phyloP scores from a whole-genome alignment of 352 stramenopile genomes.

The Pythium apleroticum region DNA sequence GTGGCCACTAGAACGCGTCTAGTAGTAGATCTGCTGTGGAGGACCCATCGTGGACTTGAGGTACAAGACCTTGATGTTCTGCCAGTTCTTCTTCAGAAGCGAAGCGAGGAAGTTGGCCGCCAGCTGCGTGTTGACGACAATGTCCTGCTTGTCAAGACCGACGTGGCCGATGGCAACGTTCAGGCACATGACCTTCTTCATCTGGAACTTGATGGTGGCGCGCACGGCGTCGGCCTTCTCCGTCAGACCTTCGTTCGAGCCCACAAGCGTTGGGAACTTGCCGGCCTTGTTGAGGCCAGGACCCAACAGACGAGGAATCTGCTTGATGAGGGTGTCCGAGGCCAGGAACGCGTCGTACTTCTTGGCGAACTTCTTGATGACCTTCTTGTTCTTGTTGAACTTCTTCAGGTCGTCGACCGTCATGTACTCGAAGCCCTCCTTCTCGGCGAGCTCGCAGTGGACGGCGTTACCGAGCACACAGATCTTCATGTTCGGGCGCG shows the following conservation, averaged over 20 bases:
- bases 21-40: slow-evolving; percentile 99
- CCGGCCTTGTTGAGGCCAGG: slow-evolving; percentile 98
- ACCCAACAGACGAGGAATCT: slow-evolving; percentile 99
- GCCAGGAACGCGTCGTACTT: slow-evolving; percentile 99
- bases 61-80: slow-evolving; percentile 99
- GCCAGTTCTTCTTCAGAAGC: slow-evolving; percentile 99
- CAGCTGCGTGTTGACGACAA: slow-evolving; percentile 98
- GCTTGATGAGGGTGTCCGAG: slow-evolving; percentile 99
- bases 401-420: slow-evolving; percentile 99
- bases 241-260: slow-evolving; percentile 93
- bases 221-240: slow-evolving; percentile 98
- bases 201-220: slow-evolving; percentile 99
- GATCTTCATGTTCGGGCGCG: slow-evolving; percentile 94
- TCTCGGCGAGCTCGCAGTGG: slow-evolving; percentile 98
- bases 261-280: slow-evolving; percentile 99
- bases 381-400: slow-evolving; percentile 99
- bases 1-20: slow-evolving; percentile 41
- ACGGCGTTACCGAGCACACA: slow-evolving; percentile 99
- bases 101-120: slow-evolving; percentile 99
- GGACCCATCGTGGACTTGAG: slow-evolving; percentile 99
- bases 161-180: slow-evolving; percentile 99
- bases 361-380: slow-evolving; percentile 99
- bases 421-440: slow-evolving; percentile 98
- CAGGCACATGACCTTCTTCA: slow-evolving; percentile 99
- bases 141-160: slow-evolving; percentile 92